A percentile compares a stretch with the other conserved stretches of the same genome.
phyloP scores from a whole-genome alignment of 2,329 filamentous ascomycete species.

The Gliomastix tumulicola region DNA sequence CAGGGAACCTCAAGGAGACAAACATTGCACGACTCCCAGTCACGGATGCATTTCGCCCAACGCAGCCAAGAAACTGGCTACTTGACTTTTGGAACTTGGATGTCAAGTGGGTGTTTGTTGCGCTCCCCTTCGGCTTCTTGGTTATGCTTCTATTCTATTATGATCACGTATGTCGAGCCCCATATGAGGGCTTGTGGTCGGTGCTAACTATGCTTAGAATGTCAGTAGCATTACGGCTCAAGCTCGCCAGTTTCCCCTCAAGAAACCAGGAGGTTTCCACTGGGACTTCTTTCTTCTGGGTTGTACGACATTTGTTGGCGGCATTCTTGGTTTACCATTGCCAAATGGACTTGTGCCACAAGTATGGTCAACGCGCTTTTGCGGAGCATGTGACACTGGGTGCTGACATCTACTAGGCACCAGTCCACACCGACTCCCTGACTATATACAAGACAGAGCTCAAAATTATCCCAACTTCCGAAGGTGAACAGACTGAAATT shows the following conservation, averaged over 20 bases:
- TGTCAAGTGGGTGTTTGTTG: slow-evolving; percentile 43
- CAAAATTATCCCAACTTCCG: slow-evolving; percentile 31
- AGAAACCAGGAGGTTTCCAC: slow-evolving; percentile 53
- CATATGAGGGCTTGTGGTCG: not conserved
- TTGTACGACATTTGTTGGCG: slow-evolving; percentile 45
- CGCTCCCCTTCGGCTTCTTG: slow-evolving; percentile 44
- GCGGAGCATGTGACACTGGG: not conserved
- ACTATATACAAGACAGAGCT: slow-evolving; percentile 30
- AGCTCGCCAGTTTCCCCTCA: slow-evolving; percentile 45
- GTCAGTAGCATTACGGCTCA: slow-evolving; percentile 50
- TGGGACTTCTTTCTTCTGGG: slow-evolving; percentile 55
- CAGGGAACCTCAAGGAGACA: slow-evolving; percentile 32
- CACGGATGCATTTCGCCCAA: slow-evolving; percentile 37
- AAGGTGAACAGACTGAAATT: slow-evolving; percentile 29
- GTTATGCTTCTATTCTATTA: slow-evolving; percentile 49
- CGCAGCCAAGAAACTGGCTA: slow-evolving; percentile 35
- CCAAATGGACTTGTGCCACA: slow-evolving; percentile 52
- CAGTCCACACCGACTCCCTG: slow-evolving; percentile 50
- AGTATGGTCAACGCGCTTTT: slow-evolving; percentile 5
- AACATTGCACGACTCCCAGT: slow-evolving; percentile 32
- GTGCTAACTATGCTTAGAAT: slow-evolving; percentile 18
- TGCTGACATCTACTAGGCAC: slow-evolving; percentile 29
- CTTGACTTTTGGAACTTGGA: slow-evolving; percentile 46
- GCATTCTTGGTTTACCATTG: slow-evolving; percentile 48
- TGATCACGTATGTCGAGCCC: slow-evolving; percentile 33